Conservation (phyloP, 306 rosid species). For the Begonia fuchsioides region DNA sequence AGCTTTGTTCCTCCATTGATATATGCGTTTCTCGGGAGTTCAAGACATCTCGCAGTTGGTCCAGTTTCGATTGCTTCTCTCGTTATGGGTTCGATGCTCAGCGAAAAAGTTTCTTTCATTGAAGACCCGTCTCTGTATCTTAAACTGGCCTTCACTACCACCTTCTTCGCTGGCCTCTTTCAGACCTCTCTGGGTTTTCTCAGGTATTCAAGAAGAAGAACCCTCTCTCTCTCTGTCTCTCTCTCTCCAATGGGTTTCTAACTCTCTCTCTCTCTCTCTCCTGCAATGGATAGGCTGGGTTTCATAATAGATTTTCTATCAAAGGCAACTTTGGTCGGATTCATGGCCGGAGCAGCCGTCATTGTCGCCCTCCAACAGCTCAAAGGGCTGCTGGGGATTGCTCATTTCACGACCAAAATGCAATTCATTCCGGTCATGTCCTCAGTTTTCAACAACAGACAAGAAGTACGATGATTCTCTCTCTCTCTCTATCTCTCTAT, state of each 20-base stretch:
- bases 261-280: no score
- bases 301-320: slow-evolving; percentile 92
- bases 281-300: slow-evolving; percentile 43
- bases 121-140: slow-evolving; percentile 70
- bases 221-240: no score
- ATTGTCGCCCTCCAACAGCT: slow-evolving; percentile 85
- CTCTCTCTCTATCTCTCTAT: no score
- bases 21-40: slow-evolving; percentile 83
- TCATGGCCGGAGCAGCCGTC: slow-evolving; percentile 97
- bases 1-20: slow-evolving; percentile 92
- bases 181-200: slow-evolving; percentile 78
- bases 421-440: slow-evolving; percentile 58
- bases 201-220: slow-evolving; percentile 29
- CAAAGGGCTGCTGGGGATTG: slow-evolving; percentile 83
- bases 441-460: slow-evolving; percentile 43
- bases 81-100: slow-evolving; percentile 95
- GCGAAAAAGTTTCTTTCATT: slow-evolving; percentile 42
- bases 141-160: slow-evolving; percentile 85
- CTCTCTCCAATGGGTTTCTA: not conserved
- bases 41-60: slow-evolving; percentile 86
- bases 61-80: slow-evolving; percentile 96
- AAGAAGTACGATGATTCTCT: slow-evolving; percentile 32
- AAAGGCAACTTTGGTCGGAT: slow-evolving; percentile 85
- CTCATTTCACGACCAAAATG: slow-evolving; percentile 74
- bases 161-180: slow-evolving; percentile 81